Conservation (phyloP, 495 filamentous ascomycete species). For the Lophium mytilinum region DNA sequence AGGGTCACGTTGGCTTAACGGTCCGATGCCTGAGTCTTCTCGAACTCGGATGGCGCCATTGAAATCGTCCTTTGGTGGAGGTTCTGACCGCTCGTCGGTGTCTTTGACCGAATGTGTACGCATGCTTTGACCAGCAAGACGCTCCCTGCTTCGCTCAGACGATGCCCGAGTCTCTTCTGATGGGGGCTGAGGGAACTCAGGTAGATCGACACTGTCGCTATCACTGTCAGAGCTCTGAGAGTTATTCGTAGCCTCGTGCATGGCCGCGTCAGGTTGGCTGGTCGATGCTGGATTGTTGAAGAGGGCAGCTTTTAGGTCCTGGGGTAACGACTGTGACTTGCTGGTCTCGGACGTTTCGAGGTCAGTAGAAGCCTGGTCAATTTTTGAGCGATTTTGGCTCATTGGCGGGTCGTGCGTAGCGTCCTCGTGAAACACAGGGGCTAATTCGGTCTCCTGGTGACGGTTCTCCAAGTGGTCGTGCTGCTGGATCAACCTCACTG, state of each 20-base stretch:
- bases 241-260: background rate
- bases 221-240: background rate
- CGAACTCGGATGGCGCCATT: background rate
- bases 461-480: background rate
- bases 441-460: background rate
- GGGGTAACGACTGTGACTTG: background rate
- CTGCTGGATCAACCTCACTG: background rate
- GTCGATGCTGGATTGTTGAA: background rate
- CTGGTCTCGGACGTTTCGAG: no score
- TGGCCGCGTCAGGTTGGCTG: background rate
- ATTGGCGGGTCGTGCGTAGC: no score
- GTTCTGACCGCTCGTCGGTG: background rate
- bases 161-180: background rate
- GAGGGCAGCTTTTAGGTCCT: background rate
- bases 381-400: no score
- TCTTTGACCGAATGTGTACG: background rate
- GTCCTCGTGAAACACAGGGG: background rate
- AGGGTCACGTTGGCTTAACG: background rate
- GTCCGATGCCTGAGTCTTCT: background rate
- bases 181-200: background rate
- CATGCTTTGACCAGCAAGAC: background rate
- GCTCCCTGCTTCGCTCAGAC: background rate
- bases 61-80: background rate
- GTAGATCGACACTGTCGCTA: background rate
- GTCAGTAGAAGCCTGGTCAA: no score